These are phyloP conservation scores for Hypoxylon trugodes DNA, from an alignment of 495 filamentous ascomycete species.

Conservation along the genomic window DNA sequence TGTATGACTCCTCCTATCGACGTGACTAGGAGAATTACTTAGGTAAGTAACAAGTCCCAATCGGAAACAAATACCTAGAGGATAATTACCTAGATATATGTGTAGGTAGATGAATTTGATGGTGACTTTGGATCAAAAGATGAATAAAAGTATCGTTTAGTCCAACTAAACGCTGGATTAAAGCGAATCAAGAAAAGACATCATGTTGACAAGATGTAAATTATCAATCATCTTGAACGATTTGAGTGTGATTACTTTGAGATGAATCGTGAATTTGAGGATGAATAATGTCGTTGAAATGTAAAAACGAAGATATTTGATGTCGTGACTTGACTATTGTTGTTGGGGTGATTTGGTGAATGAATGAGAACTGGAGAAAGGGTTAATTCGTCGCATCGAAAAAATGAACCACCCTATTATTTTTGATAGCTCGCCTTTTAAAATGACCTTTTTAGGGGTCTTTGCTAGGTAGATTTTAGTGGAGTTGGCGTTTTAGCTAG, in stretches of 20 bases:
- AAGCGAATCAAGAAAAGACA: conserved; percentile 27
- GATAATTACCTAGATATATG: neutral
- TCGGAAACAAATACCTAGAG: neutral
- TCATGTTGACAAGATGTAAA: conserved; percentile 30
- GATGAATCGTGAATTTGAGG: neutral
- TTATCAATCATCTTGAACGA: conserved; percentile 24
- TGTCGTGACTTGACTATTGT: neutral
- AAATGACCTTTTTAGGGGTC: conserved; percentile 14
- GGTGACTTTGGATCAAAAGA: neutral
- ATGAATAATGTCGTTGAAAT: neutral
- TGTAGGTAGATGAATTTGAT: no score
- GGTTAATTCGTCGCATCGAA: neutral
- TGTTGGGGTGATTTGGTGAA: neutral
- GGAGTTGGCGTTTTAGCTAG: neutral
- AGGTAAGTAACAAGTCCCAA: neutral
- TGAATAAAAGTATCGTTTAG: conserved; percentile 7
- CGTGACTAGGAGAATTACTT: no score
- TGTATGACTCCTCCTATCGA: no score
- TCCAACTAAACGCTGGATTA: conserved; percentile 31
- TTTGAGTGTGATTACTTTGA: neutral
- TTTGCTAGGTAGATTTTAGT: conserved; percentile 15
- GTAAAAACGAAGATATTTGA: neutral
- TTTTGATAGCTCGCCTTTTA: conserved; percentile 20
- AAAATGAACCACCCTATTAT: conserved; percentile 21
- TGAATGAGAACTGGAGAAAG: neutral